Evolutionary conservation across 768 basidiomycete species (phyloP), one percentile per base, ranked within the genome.

Genomic region (Ephemerocybe angulata): DNA sequence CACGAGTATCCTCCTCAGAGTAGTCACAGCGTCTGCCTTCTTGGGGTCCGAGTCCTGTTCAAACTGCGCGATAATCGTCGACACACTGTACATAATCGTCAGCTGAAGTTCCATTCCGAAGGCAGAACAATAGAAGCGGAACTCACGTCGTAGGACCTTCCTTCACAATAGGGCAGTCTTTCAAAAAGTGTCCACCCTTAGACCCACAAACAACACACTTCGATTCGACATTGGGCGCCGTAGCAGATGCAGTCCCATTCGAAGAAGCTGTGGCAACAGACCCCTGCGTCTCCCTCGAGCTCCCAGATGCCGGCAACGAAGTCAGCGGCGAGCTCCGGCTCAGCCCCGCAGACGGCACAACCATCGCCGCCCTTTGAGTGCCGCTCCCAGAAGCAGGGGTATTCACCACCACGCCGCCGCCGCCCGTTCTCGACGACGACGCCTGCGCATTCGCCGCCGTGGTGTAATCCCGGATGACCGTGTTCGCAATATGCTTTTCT

Each of bases 81-180:
- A 60, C 43, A 64, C 64, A 48, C 66, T 65, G 49, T n/a, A 38
- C 30, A 43, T 53, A 82, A 30, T 7, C n/a, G n/a, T 38, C 49
- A 56, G 33, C 29, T 30, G 30, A 41, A 27, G 28, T 24, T 31
- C 51, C 28, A 35, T 19, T 44, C 24, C 4, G 22, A 28, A 22
- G 37, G 42, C 38, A 22, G 15, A 41, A 29, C 17, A 25, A 50
- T 27, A 25, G 19, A 35, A 25, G 28, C 37, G 49, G 43, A 19
- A 55, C 51, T 42, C 58, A 87, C 87, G 81, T 85, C 53, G 72
- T 68, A 1, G 81, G 70, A 1, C 86, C 88, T 50, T 73, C 71
- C 5, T 56, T 57, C 2, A 86, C 75, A 22, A 81, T 62, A 15
- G 85, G 80, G 62, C 89, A 91, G 25, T 77, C 73, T 19, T 15